These are phyloP conservation scores for Neofusicoccum ribis DNA, from an alignment of 2,329 filamentous ascomycete species.

Conservation along the genomic window DNA sequence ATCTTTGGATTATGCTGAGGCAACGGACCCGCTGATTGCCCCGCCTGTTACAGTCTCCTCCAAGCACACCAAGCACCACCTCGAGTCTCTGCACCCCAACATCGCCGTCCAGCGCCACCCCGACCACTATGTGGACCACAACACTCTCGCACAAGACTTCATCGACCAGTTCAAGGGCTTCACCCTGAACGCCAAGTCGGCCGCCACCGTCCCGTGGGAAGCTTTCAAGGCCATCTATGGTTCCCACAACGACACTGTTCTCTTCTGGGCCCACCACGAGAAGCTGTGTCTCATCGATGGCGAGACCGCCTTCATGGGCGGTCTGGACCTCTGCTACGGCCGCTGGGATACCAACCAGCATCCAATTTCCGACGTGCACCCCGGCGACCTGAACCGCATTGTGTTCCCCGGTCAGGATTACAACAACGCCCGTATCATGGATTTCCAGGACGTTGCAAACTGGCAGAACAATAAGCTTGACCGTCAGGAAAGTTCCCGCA, in stretches of 20 bases:
- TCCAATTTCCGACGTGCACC: slow-evolving; percentile 80
- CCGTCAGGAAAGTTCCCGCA: slow-evolving; percentile 73
- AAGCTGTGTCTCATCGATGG: slow-evolving; percentile 84
- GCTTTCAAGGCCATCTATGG: slow-evolving; percentile 79
- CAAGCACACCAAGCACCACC: slow-evolving; percentile 74
- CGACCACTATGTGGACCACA: slow-evolving; percentile 76
- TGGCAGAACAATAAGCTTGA: slow-evolving; percentile 88
- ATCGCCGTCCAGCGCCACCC: slow-evolving; percentile 89
- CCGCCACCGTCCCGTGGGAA: slow-evolving; percentile 68
- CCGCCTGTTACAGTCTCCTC: slow-evolving; percentile 57
- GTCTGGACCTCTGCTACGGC: slow-evolving; percentile 82
- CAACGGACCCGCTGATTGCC: slow-evolving; percentile 46
- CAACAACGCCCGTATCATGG: slow-evolving; percentile 83
- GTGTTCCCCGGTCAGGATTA: slow-evolving; percentile 90
- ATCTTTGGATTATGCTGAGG: slow-evolving; percentile 47
- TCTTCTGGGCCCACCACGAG: slow-evolving; percentile 94
- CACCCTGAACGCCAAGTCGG: slow-evolving; percentile 54
- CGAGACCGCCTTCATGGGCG: slow-evolving; percentile 85
- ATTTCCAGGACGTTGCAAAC: slow-evolving; percentile 74
- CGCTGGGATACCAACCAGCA: slow-evolving; percentile 88
- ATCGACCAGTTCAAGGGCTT: slow-evolving; percentile 57
- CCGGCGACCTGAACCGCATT: slow-evolving; percentile 70
- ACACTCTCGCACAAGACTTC: slow-evolving; percentile 63
- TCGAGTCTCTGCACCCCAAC: slow-evolving; percentile 78
- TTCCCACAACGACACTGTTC: slow-evolving; percentile 73